phyloP scores from a whole-genome alignment of 2,329 filamentous ascomycete species.

The Diaporthe caulivora region DNA sequence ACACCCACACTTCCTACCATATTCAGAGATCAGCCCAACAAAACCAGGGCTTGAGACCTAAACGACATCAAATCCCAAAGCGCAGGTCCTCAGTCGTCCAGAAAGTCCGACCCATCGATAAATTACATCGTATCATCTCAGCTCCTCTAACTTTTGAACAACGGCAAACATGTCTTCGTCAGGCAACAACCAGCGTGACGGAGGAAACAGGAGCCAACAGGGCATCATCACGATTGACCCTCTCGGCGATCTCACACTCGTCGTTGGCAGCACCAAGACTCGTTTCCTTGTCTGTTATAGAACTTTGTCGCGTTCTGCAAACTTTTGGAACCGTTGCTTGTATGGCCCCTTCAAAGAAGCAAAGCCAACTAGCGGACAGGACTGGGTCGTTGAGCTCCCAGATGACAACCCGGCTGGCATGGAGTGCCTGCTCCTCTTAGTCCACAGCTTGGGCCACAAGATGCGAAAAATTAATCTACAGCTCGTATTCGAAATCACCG shows the following conservation, averaged over 20 bases:
- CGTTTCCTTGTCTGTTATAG: conserved; percentile 25
- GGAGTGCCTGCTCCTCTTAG: conserved; percentile 39
- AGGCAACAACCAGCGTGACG: background rate
- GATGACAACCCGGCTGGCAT: conserved; percentile 45
- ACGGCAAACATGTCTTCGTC: background rate
- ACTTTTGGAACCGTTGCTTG: conserved; percentile 12
- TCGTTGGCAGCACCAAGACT: background rate
- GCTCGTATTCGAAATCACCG: conserved; percentile 43
- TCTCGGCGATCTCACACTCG: background rate
- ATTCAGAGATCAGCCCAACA: no score
- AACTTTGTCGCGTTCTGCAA: background rate
- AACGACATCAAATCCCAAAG: no score
- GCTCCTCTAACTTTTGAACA: no score
- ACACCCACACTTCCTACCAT: no score
- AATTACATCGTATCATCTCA: fast-evolving
- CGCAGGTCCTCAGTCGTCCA: background rate
- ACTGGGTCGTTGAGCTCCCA: conserved; percentile 48
- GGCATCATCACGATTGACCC: background rate
- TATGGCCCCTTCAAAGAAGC: conserved; percentile 12
- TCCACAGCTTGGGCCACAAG: conserved; percentile 43
- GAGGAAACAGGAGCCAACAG: background rate
- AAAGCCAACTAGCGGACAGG: background rate
- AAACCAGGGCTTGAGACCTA: no score
- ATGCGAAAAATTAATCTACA: background rate
- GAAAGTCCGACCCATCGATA: background rate